phyloP scores from a whole-genome alignment of 2,329 filamentous ascomycete species.

The Grosmannia penicillata region DNA sequence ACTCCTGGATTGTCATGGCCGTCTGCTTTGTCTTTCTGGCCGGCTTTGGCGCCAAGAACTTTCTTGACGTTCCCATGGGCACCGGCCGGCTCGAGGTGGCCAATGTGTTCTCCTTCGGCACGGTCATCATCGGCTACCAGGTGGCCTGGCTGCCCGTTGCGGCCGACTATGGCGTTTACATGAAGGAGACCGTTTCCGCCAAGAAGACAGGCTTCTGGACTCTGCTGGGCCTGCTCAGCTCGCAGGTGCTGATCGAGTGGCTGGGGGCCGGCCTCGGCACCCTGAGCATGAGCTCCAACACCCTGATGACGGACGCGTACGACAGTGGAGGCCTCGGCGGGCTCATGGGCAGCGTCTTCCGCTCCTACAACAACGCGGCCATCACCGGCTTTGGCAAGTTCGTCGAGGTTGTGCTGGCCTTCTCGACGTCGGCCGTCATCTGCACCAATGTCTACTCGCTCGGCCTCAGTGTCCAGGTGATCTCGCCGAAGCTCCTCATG shows the following conservation, averaged over 20 bases:
- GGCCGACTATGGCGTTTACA: conserved; percentile 8
- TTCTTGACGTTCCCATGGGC: conserved; percentile 2
- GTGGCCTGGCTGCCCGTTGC: conserved; percentile 11
- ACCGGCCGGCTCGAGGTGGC: conserved; percentile 3
- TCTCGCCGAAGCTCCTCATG: conserved; percentile 5
- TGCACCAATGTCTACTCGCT: conserved; percentile 8
- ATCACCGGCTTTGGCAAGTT: conserved; percentile 6
- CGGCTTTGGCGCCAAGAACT: conserved; percentile 10
- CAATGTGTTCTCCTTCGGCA: conserved; percentile 12
- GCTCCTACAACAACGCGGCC: conserved; percentile 4
- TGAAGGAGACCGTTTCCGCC: background rate
- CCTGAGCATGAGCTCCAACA: conserved; percentile 4
- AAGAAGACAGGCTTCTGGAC: conserved; percentile 2
- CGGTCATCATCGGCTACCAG: conserved; percentile 13
- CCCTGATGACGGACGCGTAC: conserved; percentile 7
- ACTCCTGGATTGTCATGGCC: conserved; percentile 10
- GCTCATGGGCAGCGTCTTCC: conserved; percentile 8
- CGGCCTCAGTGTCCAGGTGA: conserved; percentile 7
- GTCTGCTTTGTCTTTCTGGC: conserved; percentile 9
- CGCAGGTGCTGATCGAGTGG: conserved; percentile 8
- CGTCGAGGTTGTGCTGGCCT: conserved; percentile 6
- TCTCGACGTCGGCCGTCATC: conserved; percentile 5
- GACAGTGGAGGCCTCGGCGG: conserved; percentile 7
- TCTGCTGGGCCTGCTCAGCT: conserved; percentile 2
- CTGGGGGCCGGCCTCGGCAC: conserved; percentile 10